Base-by-base conservation (phyloP, 1,139 yeast genomes). In the Geotrichum reessii region DNA sequence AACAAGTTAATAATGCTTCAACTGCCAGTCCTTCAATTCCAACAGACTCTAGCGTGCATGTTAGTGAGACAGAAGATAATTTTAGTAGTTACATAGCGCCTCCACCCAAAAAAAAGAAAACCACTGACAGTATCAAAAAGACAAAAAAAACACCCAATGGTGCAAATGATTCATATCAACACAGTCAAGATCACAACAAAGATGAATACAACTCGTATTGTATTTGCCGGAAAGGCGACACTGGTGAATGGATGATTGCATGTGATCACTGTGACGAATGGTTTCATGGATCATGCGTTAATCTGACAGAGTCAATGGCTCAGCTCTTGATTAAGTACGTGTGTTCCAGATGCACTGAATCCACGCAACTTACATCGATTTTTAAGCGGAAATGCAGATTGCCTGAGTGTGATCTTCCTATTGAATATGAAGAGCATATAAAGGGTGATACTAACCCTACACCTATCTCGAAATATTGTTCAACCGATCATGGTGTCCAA, bases 211-310 rank as follows among this genome's bases (percentile, higher is more conserved):
- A 55, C 24, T 63, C 57, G 11, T 91, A 79, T 66, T 92, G 98
- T 70, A 74, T 85, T 0, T 92, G 98, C 70, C 78, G 95, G 50
- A 81, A 80, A 61, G 87, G 92, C 0, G 97, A 92, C 67, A 78
- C 79, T 62, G 95, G 93, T 1, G 62, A 65, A 50, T 87, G 87
- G 70, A 90, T 90, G 97, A 87, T 92, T 24, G 91, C 88, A 0
- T 92, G 98, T 70, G 97, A 91, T 70, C 92, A 90, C 7, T 92
- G 98, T 73, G 97, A 91, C 68, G 96, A 89, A 63, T 92, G 98
- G 98, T 92, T 80, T 69, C 97, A 92, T 72, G 89, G 92, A 70
- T 77, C 76, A 53, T 92, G 97, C 68, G 82, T 91, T 78, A 79
- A 79, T 61, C 70, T 91, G 52, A 77, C 83, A 54, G 73, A 72